A percentile compares a stretch with the other conserved stretches of the same genome.
Evolutionary conservation across 495 filamentous ascomycete genomes (phyloP).

Genomic region (Cercophora scortea): DNA sequence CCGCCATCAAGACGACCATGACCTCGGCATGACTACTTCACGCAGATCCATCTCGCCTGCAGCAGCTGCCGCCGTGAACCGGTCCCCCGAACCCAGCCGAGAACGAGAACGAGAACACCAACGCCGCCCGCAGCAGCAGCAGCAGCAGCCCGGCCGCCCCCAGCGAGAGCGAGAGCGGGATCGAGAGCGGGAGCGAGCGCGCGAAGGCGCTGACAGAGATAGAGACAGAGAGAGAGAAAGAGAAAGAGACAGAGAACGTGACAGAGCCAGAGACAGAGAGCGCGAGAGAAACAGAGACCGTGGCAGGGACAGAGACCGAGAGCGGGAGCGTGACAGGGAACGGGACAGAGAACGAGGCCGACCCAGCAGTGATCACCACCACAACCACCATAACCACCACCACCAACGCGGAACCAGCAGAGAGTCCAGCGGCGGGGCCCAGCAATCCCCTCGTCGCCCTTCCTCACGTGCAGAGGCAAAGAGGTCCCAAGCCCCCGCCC

Average conservation of each 20-base stretch:
- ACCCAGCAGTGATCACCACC: background rate
- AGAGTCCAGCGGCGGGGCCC: background rate
- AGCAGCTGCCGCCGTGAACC: slow-evolving; percentile 22
- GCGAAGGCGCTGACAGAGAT: too few species aligned
- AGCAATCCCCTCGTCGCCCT: slow-evolving; percentile 2
- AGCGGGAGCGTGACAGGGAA: too few species aligned
- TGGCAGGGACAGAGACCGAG: too few species aligned
- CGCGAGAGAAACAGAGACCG: background rate
- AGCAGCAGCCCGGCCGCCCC: background rate
- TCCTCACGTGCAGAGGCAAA: background rate
- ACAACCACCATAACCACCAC: slow-evolving; percentile 1
- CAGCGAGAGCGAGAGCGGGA: too few species aligned
- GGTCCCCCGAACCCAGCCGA: slow-evolving; percentile 11
- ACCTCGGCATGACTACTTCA: slow-evolving; percentile 32
- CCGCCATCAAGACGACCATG: slow-evolving; percentile 18
- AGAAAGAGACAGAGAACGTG: slow-evolving; percentile 17
- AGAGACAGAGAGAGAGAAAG: slow-evolving; percentile 3
- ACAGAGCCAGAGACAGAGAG: slow-evolving; percentile 12
- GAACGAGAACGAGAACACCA: background rate
- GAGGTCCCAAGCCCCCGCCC: slow-evolving; percentile 2
- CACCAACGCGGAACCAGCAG: background rate
- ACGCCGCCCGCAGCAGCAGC: background rate
- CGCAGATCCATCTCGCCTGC: slow-evolving; percentile 23
- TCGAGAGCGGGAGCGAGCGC: too few species aligned
- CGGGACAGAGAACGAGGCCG: too few species aligned